phyloP scores from a whole-genome alignment of 768 basidiomycete genomes.

The Daedaleopsis nitida region DNA sequence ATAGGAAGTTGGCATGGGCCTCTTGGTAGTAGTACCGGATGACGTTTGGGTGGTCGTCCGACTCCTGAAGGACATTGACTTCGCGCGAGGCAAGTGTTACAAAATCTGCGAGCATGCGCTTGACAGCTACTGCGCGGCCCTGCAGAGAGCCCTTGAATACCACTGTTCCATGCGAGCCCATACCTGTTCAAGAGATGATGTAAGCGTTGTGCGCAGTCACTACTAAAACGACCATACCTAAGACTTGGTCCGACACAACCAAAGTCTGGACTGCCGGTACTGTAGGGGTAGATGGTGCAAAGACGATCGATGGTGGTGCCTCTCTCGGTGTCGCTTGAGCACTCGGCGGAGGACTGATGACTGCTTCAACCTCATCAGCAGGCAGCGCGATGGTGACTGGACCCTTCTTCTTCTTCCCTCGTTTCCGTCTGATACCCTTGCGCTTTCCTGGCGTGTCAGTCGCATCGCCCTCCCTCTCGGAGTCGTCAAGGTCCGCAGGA shows the following conservation, averaged over 20 bases:
- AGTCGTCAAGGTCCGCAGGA: slow-evolving; percentile 40
- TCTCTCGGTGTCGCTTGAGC: slow-evolving; percentile 14
- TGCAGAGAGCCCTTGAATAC: slow-evolving; percentile 95
- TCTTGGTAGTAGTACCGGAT: slow-evolving; percentile 99
- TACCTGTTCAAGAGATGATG: slow-evolving; percentile 53
- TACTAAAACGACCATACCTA: slow-evolving; percentile 54
- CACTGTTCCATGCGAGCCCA: slow-evolving; percentile 95
- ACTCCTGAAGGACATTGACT: slow-evolving; percentile 92
- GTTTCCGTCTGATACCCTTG: slow-evolving; percentile 28
- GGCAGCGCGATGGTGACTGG: slow-evolving; percentile 15
- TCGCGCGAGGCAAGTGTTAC: slow-evolving; percentile 93
- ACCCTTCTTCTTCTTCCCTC: slow-evolving; percentile 36
- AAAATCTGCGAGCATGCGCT: slow-evolving; percentile 93
- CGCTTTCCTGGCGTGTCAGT: slow-evolving; percentile 47
- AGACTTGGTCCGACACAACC: slow-evolving; percentile 69
- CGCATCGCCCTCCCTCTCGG: slow-evolving; percentile 52
- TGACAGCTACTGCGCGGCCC: slow-evolving; percentile 97
- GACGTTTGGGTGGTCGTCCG: slow-evolving; percentile 98
- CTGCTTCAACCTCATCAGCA: slow-evolving; percentile 15
- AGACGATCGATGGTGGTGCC: slow-evolving; percentile 19
- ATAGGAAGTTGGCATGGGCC: slow-evolving; percentile 89
- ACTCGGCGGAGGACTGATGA: slow-evolving; percentile 9
- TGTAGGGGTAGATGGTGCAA: slow-evolving; percentile 26
- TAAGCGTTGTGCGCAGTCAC: background rate
- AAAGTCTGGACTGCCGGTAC: slow-evolving; percentile 48